A percentile compares a stretch with the other conserved stretches of the same genome.
Evolutionary conservation across 805 yeast genomes (phyloP).

Genomic region (Ogataea pilisensis): DNA sequence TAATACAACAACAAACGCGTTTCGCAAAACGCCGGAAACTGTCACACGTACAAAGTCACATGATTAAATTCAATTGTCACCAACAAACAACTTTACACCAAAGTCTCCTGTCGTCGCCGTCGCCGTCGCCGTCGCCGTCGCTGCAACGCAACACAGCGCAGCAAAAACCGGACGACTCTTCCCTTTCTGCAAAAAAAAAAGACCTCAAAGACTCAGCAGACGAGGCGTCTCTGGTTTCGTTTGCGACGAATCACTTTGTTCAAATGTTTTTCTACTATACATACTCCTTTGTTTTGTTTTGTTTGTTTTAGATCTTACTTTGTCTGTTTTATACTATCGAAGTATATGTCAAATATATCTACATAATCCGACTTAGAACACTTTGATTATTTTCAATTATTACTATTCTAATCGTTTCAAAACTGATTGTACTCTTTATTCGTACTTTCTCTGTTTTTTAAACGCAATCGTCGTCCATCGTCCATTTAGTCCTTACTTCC

Average conservation of each 20-base stretch:
- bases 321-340: not conserved
- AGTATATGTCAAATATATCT: too few species aligned
- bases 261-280: not conserved
- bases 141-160: not conserved
- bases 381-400: too few species aligned
- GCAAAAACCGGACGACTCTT: too few species aligned
- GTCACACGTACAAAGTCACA: not conserved
- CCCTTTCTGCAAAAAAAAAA: too few species aligned
- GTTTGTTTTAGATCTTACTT: not conserved
- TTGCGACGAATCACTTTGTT: not conserved
- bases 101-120: not conserved
- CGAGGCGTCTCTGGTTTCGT: too few species aligned
- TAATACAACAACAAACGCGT: too few species aligned
- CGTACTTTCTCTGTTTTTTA: not conserved
- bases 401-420: too few species aligned
- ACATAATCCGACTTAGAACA: too few species aligned
- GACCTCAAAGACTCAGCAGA: too few species aligned
- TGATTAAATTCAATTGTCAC: not conserved
- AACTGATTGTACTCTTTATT: too few species aligned
- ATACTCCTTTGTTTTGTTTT: not conserved
- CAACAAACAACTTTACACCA: too few species aligned
- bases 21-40: not conserved
- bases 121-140: not conserved
- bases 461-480: not conserved
- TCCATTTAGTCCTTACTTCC: too few species aligned